Conservation (phyloP, 129 eudicot genomes). For the Smallanthus sonchifolius region DNA sequence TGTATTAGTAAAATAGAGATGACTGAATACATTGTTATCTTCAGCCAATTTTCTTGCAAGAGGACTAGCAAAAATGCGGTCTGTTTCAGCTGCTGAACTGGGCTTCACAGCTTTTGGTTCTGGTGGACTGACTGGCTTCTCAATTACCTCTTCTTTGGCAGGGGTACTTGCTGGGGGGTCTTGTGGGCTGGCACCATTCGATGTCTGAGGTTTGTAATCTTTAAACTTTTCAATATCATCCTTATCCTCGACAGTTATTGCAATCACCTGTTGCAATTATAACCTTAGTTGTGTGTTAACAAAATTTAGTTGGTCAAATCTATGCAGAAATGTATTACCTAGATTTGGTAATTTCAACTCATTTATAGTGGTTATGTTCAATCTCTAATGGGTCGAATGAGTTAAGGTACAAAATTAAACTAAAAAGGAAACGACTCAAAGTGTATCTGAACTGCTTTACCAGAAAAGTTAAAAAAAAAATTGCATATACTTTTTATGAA, state of each 20-base stretch:
- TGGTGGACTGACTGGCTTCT: conserved; percentile 48
- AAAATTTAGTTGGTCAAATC: not conserved
- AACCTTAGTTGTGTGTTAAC: not conserved
- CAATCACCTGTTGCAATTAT: conserved; percentile 59
- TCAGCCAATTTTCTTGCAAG: conserved; percentile 94
- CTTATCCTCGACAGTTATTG: conserved; percentile 92
- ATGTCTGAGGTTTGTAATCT: conserved; percentile 72
- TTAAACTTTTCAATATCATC: conserved; percentile 77
- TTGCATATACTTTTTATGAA: not conserved
- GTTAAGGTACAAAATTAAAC: not conserved
- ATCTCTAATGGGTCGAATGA: not conserved
- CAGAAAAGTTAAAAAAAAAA: not conserved
- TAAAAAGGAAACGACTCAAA: not conserved
- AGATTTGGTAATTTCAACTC: not conserved
- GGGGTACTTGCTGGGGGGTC: conserved; percentile 56
- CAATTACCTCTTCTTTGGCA: conserved; percentile 48
- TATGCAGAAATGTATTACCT: not conserved
- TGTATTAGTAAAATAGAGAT: not conserved
- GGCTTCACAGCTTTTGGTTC: conserved; percentile 54
- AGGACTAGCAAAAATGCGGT: conserved; percentile 90
- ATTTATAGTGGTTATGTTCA: not conserved
- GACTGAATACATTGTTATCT: conserved; percentile 56
- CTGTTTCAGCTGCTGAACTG: conserved; percentile 42
- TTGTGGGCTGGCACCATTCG: conserved; percentile 54
- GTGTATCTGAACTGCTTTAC: not conserved